These are phyloP conservation scores for Aurifilum marmelostoma DNA, from an alignment of 2,329 filamentous ascomycete species.

Conservation along the genomic window DNA sequence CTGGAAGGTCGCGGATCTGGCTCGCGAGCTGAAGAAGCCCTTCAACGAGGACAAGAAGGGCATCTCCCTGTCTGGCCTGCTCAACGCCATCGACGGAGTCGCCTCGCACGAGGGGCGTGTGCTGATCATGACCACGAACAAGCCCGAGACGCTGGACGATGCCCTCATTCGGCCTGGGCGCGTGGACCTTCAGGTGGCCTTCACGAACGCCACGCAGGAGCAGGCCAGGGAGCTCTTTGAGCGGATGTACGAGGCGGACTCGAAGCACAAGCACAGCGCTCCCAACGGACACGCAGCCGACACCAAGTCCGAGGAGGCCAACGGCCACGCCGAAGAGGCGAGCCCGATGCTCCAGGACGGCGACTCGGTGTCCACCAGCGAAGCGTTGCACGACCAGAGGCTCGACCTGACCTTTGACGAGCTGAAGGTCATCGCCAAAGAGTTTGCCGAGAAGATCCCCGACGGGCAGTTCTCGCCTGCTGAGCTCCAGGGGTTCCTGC, in stretches of 20 bases:
- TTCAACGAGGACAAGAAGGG: constrained; percentile 46
- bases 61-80: constrained; percentile 77
- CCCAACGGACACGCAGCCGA: background rate
- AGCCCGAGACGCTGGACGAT: constrained; percentile 71
- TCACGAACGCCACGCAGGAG: constrained; percentile 55
- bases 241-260: constrained; percentile 61
- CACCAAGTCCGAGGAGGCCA: constrained; percentile 8
- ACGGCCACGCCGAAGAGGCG: constrained; percentile 4
- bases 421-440: constrained; percentile 47
- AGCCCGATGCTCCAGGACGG: background rate
- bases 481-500: constrained; percentile 66
- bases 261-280: constrained; percentile 29
- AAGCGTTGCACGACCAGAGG: constrained; percentile 26
- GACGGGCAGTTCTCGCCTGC: constrained; percentile 59
- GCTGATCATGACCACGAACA: constrained; percentile 82
- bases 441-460: constrained; percentile 59
- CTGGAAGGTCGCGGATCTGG: constrained; percentile 46
- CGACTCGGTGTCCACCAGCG: constrained; percentile 15
- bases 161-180: constrained; percentile 75
- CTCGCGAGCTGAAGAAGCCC: constrained; percentile 48
- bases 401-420: constrained; percentile 42
- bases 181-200: constrained; percentile 58
- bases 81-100: constrained; percentile 85
- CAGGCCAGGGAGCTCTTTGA: constrained; percentile 63
- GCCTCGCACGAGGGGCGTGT: constrained; percentile 78